Percentiles rank a stretch among this genome's conserved stretches.
phyloP scores from a whole-genome alignment of 1,139 yeast genomes.

The Lodderomyces jiufengensis region DNA sequence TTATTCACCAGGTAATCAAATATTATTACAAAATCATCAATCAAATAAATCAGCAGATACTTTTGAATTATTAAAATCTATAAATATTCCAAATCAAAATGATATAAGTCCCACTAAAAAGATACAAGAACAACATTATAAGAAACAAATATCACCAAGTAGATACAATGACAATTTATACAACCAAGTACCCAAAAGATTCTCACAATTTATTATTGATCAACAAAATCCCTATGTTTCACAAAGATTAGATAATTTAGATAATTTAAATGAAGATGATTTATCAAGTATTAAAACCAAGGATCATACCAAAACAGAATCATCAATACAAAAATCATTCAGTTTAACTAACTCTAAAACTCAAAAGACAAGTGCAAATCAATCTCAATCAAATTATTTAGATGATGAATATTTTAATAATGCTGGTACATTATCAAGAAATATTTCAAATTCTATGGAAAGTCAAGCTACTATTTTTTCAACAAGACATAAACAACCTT shows the following conservation, averaged over 20 bases:
- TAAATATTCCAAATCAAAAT: conserved; percentile 26
- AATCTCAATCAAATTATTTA: no score
- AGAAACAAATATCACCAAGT: neutral
- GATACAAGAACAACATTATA: neutral
- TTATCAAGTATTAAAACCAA: conserved; percentile 21
- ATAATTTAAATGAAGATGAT: no score
- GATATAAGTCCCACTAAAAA: neutral
- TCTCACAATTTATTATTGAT: conserved; percentile 41
- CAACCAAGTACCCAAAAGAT: conserved; percentile 40
- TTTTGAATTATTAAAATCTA: conserved; percentile 20
- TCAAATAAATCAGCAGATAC: conserved; percentile 27
- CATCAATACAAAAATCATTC: no score
- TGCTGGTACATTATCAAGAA: conserved; percentile 10
- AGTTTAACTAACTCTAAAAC: no score
- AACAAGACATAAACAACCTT: conserved; percentile 23
- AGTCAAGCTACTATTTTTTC: conserved; percentile 48
- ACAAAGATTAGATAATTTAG: conserved; percentile 24
- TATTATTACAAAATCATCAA: neutral
- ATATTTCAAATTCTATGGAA: conserved; percentile 39
- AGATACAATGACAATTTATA: conserved; percentile 8
- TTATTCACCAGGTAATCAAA: no score
- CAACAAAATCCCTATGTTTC: conserved; percentile 30
- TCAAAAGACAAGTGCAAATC: no score
- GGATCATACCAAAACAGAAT: neutral
- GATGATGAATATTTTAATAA: no score